phyloP scores from a whole-genome alignment of 2,329 filamentous ascomycete species.

The Chrysoporthe austroafricana region DNA sequence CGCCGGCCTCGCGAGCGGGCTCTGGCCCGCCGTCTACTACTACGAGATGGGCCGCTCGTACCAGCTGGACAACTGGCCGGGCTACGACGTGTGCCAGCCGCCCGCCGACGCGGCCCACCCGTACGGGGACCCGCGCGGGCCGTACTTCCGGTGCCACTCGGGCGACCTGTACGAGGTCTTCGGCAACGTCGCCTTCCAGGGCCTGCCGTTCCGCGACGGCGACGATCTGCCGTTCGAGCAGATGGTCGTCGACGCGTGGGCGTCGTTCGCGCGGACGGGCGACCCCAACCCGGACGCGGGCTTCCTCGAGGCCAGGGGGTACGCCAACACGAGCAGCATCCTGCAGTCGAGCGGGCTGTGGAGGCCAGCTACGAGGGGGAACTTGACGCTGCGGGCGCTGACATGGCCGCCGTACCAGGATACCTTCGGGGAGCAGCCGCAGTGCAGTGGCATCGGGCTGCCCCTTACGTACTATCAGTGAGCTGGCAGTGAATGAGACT shows the following conservation, averaged over 20 bases:
- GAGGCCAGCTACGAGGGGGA: slow-evolving; percentile 41
- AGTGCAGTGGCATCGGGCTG: slow-evolving; percentile 53
- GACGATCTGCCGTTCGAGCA: slow-evolving; percentile 43
- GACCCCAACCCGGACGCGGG: slow-evolving; percentile 53
- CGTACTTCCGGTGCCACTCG: slow-evolving; percentile 60
- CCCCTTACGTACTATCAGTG: slow-evolving; percentile 47
- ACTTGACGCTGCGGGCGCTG: slow-evolving; percentile 50
- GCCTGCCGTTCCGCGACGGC: slow-evolving; percentile 50
- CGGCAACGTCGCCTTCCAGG: slow-evolving; percentile 50
- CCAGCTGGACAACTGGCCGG: slow-evolving; percentile 56
- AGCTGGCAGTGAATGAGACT: neutral
- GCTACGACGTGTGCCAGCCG: slow-evolving; percentile 52
- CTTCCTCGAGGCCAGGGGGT: slow-evolving; percentile 50
- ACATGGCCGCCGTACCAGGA: slow-evolving; percentile 46
- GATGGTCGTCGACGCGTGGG: slow-evolving; percentile 52
- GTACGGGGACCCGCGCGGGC: slow-evolving; percentile 45
- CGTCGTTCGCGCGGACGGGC: slow-evolving; percentile 52
- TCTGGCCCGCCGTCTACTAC: slow-evolving; percentile 56
- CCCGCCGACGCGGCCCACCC: slow-evolving; percentile 41
- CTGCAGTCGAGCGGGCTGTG: slow-evolving; percentile 38
- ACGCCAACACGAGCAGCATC: slow-evolving; percentile 36
- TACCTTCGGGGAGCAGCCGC: slow-evolving; percentile 52
- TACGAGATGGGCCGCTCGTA: slow-evolving; percentile 65
- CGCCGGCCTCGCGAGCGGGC: slow-evolving; percentile 47
- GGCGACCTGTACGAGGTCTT: slow-evolving; percentile 59